Evolutionary conservation across 163 green algal genomes (phyloP), one percentile per base, ranked within the genome.

Genomic region (Chlorella variabilis): DNA sequence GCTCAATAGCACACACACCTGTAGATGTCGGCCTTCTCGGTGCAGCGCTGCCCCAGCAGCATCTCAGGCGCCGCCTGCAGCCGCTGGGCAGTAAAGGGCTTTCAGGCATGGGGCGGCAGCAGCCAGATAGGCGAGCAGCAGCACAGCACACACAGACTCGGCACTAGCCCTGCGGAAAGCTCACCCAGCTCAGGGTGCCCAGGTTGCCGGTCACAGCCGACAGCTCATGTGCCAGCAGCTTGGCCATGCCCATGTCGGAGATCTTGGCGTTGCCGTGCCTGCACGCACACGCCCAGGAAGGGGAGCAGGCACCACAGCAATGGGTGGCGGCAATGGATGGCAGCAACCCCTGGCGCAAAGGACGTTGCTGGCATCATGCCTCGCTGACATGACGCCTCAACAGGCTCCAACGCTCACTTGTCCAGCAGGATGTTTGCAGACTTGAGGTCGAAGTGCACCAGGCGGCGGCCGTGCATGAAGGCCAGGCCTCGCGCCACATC

Each of bases 371-470:
- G 36, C 39, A 17, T 39, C 63, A 8, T 45, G n/a, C n/a, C n/a
- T n/a, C n/a, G n/a, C n/a, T n/a, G n/a, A n/a, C n/a, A n/a, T n/a
- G n/a, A n/a, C n/a, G n/a, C n/a, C n/a, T n/a, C n/a, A n/a, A n/a
- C n/a, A n/a, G n/a, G n/a, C n/a, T n/a, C n/a, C n/a, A n/a, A n/a
- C n/a, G n/a, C n/a, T n/a, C 33, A 82, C 76, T 41, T 31, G 27
- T 34, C 31, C 0, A 87, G 36, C 25, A 87, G 73, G 25, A 87
- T 80, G 65, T 87, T 87, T 27, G 36, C 6, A 3, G 27, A 41
- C 65, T 87, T 87, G 29, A 90, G 68, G 58, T 90, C 84, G 31
- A 88, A 69, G 48, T 92, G 87, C 0, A 88, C 62, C 36, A 91
- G 66, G 2, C 69, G 56, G 13, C 63, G 63, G 21, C 38, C 49